Base-by-base conservation (phyloP, 805 yeast species). In the Saturnispora ahearnii region DNA sequence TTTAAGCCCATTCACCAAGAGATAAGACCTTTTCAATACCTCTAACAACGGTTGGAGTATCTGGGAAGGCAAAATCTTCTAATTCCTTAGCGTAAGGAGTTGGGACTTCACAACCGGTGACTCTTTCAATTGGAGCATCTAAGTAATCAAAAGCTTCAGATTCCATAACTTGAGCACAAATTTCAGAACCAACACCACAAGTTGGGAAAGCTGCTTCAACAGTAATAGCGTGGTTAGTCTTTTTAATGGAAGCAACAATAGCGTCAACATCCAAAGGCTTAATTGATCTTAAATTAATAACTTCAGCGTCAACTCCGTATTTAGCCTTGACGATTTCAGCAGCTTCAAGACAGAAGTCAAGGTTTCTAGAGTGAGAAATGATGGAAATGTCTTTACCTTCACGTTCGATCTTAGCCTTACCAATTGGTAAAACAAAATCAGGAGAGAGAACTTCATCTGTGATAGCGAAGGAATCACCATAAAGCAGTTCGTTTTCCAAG, bases 41-140 rank as follows among this genome's bases (percentile, higher is more conserved):
- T 78, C 89, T 84, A 65, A 86, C 79, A 62, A 93, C 86, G 57
- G 89, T 80, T 64, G 87, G 91, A 50, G 87, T 77, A 69, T 90
- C 96, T 71, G 99, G 99, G 96, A 93, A 93, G 50, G 98, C 96
- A 67, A 93, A 87, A 74, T 86, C 95, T 81, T 93, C 99, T 67
- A 93, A 79, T 73, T 84, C 90, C 71, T 82, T 80, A 61, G 96
- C 96, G 68, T 93, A 93, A 57, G 99, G 99, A 60, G 99, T 93
- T 71, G 99, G 99, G 31, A 90, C 97, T 75, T 93, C 99, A 67
- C 98, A 95, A 70, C 99, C 99, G 53, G 99, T 93, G 63, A 90
- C 91, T 78, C 99, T 88, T 75, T 84, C 95, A 59, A 93, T 87
- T 61, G 99, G 99, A 54, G 98, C 95, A 72, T 93, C 99, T 66